Conservation (phyloP, 305 asterid genomes). For the Andrographis paniculata region DNA sequence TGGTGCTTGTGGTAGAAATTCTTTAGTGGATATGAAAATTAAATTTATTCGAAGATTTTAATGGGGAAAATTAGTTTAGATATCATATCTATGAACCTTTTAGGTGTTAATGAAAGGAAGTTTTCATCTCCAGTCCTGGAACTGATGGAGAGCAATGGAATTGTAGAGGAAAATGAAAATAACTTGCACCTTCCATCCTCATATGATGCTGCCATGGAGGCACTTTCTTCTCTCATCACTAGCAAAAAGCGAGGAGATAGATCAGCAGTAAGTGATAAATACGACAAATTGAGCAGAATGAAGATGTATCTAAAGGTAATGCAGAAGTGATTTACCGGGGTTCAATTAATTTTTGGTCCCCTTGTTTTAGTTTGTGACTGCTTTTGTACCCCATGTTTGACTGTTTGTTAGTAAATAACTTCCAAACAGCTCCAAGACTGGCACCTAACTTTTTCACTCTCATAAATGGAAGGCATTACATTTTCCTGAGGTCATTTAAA, state of each 20-base stretch:
- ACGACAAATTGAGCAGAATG: constrained; percentile 60
- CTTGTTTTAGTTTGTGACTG: no score
- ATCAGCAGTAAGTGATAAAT: constrained; percentile 25
- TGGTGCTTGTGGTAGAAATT: constrained; percentile 4
- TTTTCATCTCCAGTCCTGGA: constrained; percentile 27
- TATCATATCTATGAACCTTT: constrained; percentile 10
- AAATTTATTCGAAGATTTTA: constrained; percentile 6
- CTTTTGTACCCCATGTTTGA: no score
- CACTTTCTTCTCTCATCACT: constrained; percentile 81
- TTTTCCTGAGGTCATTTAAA: no score
- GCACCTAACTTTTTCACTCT: no score
- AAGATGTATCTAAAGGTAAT: constrained; percentile 60
- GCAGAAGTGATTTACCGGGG: not conserved
- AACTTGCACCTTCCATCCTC: constrained; percentile 30
- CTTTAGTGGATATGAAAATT: not conserved
- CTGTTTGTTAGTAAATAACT: no score
- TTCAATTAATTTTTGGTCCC: not conserved
- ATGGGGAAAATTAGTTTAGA: not conserved
- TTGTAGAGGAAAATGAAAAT: constrained; percentile 29
- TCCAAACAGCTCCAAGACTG: no score
- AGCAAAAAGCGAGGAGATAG: constrained; percentile 47
- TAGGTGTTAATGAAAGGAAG: constrained; percentile 33
- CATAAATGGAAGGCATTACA: no score
- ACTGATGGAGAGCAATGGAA: constrained; percentile 27
- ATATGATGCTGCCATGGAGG: constrained; percentile 81